Base-by-base conservation (phyloP, 169 alveolate genomes). In the Amoebophrya sp. region DNA sequence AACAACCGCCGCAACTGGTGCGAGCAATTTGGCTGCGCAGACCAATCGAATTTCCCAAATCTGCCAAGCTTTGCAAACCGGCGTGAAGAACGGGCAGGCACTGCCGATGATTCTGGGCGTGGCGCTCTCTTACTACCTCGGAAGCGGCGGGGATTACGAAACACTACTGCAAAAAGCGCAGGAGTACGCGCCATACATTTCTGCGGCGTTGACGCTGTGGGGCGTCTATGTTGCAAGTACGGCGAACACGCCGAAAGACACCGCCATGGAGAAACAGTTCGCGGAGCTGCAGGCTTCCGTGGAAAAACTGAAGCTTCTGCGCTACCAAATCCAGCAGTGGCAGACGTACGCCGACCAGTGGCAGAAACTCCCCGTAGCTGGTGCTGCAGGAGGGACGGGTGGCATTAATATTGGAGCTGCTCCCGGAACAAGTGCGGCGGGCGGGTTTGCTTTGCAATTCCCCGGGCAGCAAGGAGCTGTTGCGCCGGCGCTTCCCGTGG, bases 311-410 rank as follows among this genome's bases (percentile, higher is more conserved):
- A 66, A 66, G 32, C 83, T 66, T 25, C 18, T 66, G 83, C 83
- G 83, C 35, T 66, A 66, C 83, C 83, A 66, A n/a, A 66, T 66
- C 35, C 83, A 66, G 83, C 83, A 25, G 83, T 66, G 83, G 83
- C 83, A 66, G 32, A 25, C 83, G 2, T 66, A 66, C 35, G 83
- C 83, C 29, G 35, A 66, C 35, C 12, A 66, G 35, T 66, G 83
- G 83, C 83, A 66, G 35, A 7, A 66, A 25, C 83, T 66, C 7
- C 83, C 35, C 39, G 0, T 66, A 47, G n/a, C n/a, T n/a, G n/a
- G n/a, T 12, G 23, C 2, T 7, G 54, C 54, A 12, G 54, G 23
- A 12, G 54, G 54, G 54, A 41, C 54, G 54, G 54, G 54, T 41
- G 54, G 54, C 54, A 2, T 2, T 12, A 41, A 41, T 41, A 2